These are phyloP conservation scores for Cytospora piceicola DNA, from an alignment of 2,329 filamentous ascomycete genomes.

Conservation along the genomic window DNA sequence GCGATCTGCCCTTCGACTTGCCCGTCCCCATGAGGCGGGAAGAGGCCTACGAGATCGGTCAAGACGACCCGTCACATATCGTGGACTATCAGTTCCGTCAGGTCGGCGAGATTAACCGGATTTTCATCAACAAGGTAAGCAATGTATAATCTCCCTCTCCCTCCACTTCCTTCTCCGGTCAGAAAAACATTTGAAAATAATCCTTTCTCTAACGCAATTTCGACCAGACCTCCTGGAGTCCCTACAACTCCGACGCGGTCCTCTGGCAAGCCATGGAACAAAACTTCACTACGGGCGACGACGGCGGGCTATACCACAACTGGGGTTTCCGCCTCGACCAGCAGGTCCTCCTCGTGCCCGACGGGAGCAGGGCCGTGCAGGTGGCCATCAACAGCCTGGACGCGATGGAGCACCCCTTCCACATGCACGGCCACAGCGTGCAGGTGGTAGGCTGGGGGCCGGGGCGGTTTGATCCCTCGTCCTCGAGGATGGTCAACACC, in stretches of 20 bases:
- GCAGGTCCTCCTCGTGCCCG: slow-evolving; percentile 42
- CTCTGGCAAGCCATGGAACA: slow-evolving; percentile 42
- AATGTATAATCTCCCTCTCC: background rate
- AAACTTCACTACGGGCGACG: slow-evolving; percentile 34
- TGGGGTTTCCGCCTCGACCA: slow-evolving; percentile 44
- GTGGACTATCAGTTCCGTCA: slow-evolving; percentile 43
- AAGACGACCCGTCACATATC: slow-evolving; percentile 39
- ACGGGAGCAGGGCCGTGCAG: slow-evolving; percentile 39
- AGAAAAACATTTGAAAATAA: too few species aligned
- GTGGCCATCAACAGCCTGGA: slow-evolving; percentile 45
- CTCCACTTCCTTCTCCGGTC: too few species aligned
- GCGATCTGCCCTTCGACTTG: slow-evolving; percentile 43
- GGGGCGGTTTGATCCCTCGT: slow-evolving; percentile 37
- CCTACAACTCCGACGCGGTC: slow-evolving; percentile 40
- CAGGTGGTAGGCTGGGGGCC: slow-evolving; percentile 46
- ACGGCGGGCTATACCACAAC: slow-evolving; percentile 40
- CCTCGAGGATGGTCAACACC: background rate
- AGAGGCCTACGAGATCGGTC: slow-evolving; percentile 38
- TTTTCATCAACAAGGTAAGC: slow-evolving; percentile 43
- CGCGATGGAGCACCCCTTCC: slow-evolving; percentile 46
- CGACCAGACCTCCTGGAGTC: slow-evolving; percentile 40
- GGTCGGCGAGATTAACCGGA: slow-evolving; percentile 42
- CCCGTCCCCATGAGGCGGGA: slow-evolving; percentile 39
- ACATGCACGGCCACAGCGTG: slow-evolving; percentile 46
- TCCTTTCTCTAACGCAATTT: background rate